Evolutionary conservation across 164 flowering plant genomes (phyloP).

Genomic region (Buxus sempervirens): DNA sequence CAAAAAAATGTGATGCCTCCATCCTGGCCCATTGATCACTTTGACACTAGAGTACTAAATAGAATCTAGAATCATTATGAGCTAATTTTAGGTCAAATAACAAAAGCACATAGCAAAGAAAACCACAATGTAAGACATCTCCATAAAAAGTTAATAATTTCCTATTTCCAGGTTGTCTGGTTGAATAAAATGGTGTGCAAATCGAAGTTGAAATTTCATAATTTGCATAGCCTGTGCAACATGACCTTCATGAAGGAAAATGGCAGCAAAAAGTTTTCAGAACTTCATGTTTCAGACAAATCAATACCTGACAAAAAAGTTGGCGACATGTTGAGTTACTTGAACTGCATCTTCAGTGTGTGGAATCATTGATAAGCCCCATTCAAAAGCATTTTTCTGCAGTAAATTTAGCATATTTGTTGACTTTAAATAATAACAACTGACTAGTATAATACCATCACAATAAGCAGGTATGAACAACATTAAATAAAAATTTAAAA

Average conservation of each 20-base stretch:
- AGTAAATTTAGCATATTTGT: conserved; percentile 11
- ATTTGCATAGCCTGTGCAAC: neutral
- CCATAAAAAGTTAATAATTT: neutral
- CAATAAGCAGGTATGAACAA: neutral
- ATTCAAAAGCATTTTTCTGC: conserved; percentile 98
- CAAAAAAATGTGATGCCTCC: too few species aligned
- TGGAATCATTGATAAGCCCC: conserved; percentile 87
- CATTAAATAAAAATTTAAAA: too few species aligned
- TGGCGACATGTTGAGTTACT: conserved; percentile 84
- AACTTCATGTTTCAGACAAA: conserved; percentile 2
- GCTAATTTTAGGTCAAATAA: too few species aligned
- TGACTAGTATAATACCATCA: neutral
- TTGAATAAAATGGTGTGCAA: neutral
- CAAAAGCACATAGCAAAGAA: too few species aligned
- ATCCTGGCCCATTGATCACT: too few species aligned
- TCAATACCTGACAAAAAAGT: conserved; percentile 72
- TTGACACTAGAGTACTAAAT: too few species aligned
- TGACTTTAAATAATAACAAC: neutral
- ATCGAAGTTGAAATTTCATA: neutral
- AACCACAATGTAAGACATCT: too few species aligned
- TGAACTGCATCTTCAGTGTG: conserved; percentile 92
- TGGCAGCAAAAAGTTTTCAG: neutral
- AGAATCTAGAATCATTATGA: too few species aligned
- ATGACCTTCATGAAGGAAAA: neutral
- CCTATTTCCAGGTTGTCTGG: neutral